Percentiles rank a stretch among this genome's conserved stretches.
Conservation (phyloP, 257 asterid species). For the Anisodus acutangulus region DNA sequence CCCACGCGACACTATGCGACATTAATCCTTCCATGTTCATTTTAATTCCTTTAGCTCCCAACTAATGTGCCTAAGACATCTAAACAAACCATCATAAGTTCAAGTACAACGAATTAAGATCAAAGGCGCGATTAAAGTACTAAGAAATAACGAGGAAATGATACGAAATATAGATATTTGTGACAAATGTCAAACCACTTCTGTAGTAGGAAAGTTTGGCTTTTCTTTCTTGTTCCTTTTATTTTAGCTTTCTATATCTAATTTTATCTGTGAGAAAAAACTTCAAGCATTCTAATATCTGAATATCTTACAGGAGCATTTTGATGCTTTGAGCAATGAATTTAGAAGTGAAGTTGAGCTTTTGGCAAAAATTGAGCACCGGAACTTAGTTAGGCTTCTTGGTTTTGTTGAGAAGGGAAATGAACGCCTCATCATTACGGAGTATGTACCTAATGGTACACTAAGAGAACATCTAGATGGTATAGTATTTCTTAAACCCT, state of each 20-base stretch:
- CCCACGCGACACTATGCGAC: background rate
- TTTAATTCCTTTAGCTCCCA: background rate
- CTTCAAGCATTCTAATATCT: constrained; percentile 23
- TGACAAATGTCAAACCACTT: background rate
- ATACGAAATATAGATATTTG: background rate
- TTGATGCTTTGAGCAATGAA: constrained; percentile 65
- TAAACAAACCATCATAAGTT: background rate
- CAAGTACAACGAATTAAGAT: background rate
- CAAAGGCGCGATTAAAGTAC: background rate
- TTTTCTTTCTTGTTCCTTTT: constrained; percentile 7
- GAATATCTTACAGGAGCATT: constrained; percentile 55
- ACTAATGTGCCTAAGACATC: background rate
- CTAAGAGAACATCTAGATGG: constrained; percentile 98
- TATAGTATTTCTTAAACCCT: constrained; percentile 43
- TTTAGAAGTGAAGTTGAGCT: constrained; percentile 94
- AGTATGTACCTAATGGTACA: constrained; percentile 92
- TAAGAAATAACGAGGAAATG: background rate
- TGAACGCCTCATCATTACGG: constrained; percentile 88
- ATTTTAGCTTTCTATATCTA: background rate
- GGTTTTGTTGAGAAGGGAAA: constrained; percentile 86
- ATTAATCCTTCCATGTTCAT: background rate
- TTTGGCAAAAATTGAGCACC: constrained; percentile 93
- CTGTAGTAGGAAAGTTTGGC: background rate
- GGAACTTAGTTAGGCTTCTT: constrained; percentile 91
- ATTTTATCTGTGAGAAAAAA: background rate